Evolutionary conservation across 2,329 filamentous ascomycete genomes (phyloP), one percentile per base, ranked within the genome.

Genomic region (Corniculantispora saksenae): DNA sequence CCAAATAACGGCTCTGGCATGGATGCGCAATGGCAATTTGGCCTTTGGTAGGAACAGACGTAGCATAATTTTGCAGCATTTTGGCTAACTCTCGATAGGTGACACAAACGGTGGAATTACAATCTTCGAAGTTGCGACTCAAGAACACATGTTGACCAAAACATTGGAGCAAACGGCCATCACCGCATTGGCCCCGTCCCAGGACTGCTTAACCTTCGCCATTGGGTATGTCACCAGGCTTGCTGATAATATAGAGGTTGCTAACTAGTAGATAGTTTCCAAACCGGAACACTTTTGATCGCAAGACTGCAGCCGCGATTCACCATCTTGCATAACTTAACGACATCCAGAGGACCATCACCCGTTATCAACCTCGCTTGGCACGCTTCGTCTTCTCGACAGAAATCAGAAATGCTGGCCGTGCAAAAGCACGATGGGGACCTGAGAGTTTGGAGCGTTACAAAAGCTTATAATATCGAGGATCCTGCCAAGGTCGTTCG

Each of bases 371-470:
- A 89, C 10, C 80, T 99, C 23, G 88, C 93, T 66, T 99, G 95
- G 95, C 95, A 99, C 82, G 94, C 94, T 45, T 97, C 95, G 0
- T 97, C 95, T 0, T 91, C 94, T 0, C 92, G 94, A 70, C 94
- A 97, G 77, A 97, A 97, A 79, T 97, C 95, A 1, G 94, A 98
- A 73, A 99, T 99, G 95, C 82, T 99, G 72, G 94, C 94, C 1
- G 92, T 93, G 10, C 94, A 98, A 78, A 95, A 93, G 3, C 86
- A 91, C 60, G 94, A 97, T 74, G 94, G 95, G 23, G 94, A 99
- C 74, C 81, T 99, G 54, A 87, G 94, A 70, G 94, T 99, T 23
- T 99, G 95, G 95, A 99, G 95, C 73, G 91, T 99, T 62, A 88
- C 94, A 23, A 99, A 98, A 78, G 86, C 85, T 66, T 82, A 90